Base-by-base conservation (phyloP, 306 rosid genomes). In the Begonia peltatifolia region DNA sequence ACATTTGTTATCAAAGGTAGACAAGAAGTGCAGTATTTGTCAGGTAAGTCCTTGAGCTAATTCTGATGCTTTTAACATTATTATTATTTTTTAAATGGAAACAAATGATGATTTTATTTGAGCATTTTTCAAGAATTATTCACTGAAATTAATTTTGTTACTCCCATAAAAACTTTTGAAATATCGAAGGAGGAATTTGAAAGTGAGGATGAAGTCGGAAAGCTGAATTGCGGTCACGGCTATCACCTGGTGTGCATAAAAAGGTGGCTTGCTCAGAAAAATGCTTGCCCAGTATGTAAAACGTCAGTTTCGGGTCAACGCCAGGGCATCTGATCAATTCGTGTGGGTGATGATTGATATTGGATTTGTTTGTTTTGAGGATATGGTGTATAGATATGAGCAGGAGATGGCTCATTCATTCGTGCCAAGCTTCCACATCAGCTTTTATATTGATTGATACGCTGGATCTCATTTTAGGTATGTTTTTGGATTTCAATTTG, bases 261-360 rank as follows among this genome's bases (percentile, higher is more conserved):
- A 67, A 93, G 79, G 72, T 92, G 99, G 99, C 84, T 92, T 56
- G 68, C 64, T 46, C 99, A 75, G 58, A 92, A 86, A 60, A 92
- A 92, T 46, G 68, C 72, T 61, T 92, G 99, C 74, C 99, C 99
- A 0, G 81, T 92, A 36, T 92, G 99, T 53, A 92, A 92, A 82
- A 73, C 67, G 47, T 84, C 87, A 58, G 88, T 80, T 1, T 66
- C 49, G 57, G 72, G 60, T 62, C 79, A 83, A 61, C 53, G 22
- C 18, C 64, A 58, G 59, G 54, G 12, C 46, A 58, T 30, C 9
- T 30, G 38, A 30, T 30, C 38, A 9, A 30, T 30, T 30, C 38
- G 38, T 2, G 62, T 64, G 10, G 47, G 47, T 53, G 38, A 7
- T 30, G 6, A 3, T 5, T 30, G 38, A 30, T 30, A 30, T 30